Conservation (phyloP, 2,329 filamentous ascomycete genomes). For the Beauveria sp. region DNA sequence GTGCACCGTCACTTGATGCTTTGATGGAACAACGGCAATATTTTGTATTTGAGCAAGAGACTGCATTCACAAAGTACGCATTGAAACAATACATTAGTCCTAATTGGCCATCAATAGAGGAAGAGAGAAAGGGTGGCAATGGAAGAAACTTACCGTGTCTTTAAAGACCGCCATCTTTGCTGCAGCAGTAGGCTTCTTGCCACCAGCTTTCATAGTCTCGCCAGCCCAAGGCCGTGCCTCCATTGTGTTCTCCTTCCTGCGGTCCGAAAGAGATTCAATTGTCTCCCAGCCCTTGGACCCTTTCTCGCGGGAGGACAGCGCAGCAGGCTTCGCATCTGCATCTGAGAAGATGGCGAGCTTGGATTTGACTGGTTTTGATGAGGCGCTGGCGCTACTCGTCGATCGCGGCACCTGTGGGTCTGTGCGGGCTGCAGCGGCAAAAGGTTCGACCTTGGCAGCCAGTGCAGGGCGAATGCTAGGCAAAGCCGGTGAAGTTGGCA, state of each 20-base stretch:
- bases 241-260: slow-evolving; percentile 88
- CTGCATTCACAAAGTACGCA: slow-evolving; percentile 38
- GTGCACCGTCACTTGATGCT: slow-evolving; percentile 75
- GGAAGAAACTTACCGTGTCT: slow-evolving; percentile 65
- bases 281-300: slow-evolving; percentile 77
- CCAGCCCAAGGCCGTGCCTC: slow-evolving; percentile 87
- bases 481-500: slow-evolving; percentile 79
- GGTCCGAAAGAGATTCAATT: slow-evolving; percentile 76
- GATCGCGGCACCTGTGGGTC: slow-evolving; percentile 60
- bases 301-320: slow-evolving; percentile 43
- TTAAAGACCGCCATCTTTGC: slow-evolving; percentile 90
- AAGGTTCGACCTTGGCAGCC: slow-evolving; percentile 79
- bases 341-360: slow-evolving; percentile 94
- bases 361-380: slow-evolving; percentile 60
- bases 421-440: slow-evolving; percentile 47
- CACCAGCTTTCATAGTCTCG: slow-evolving; percentile 80
- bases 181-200: slow-evolving; percentile 61
- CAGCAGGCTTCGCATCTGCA: slow-evolving; percentile 51
- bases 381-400: slow-evolving; percentile 37
- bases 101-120: slow-evolving; percentile 76
- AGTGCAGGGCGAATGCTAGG: slow-evolving; percentile 76
- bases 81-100: slow-evolving; percentile 73
- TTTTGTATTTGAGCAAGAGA: slow-evolving; percentile 54
- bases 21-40: slow-evolving; percentile 60
- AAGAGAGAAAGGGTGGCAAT: slow-evolving; percentile 31